These are phyloP conservation scores for Xylaria grammica DNA, from an alignment of 495 filamentous ascomycete species.

Conservation along the genomic window DNA sequence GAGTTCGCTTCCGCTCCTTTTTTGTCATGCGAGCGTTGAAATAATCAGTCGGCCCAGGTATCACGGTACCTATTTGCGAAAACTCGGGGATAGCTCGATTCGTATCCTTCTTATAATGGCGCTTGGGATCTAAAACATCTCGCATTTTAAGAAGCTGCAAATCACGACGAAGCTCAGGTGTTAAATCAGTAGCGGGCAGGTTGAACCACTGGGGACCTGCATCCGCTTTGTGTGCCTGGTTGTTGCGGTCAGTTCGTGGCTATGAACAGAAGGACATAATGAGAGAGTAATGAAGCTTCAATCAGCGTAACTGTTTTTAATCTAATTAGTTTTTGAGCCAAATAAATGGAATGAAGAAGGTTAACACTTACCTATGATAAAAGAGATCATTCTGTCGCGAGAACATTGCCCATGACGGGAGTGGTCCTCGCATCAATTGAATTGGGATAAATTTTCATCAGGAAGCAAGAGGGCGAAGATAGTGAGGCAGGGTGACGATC, in stretches of 20 bases:
- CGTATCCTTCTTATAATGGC: conserved; percentile 84
- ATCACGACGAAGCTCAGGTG: conserved; percentile 83
- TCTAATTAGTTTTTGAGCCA: conserved; percentile 26
- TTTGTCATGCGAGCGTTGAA: conserved; percentile 77
- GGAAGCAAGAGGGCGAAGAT: conserved; percentile 23
- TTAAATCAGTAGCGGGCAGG: conserved; percentile 80
- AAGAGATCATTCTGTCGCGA: conserved; percentile 72
- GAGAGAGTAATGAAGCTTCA: conserved; percentile 35
- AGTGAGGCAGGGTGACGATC: not conserved
- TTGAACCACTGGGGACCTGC: conserved; percentile 75
- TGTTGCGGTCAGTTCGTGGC: conserved; percentile 25
- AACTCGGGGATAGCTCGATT: conserved; percentile 74
- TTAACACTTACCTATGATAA: conserved; percentile 23
- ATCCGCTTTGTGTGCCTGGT: conserved; percentile 49
- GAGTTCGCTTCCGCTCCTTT: conserved; percentile 85
- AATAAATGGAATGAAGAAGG: conserved; percentile 1
- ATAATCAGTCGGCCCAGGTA: conserved; percentile 89
- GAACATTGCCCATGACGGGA: conserved; percentile 76
- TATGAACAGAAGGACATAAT: conserved; percentile 14
- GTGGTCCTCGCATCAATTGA: conserved; percentile 48
- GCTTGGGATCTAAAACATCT: conserved; percentile 83
- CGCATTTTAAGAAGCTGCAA: conserved; percentile 87
- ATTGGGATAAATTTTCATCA: conserved; percentile 55
- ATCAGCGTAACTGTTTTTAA: conserved; percentile 99
- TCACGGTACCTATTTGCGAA: conserved; percentile 85